Base-by-base conservation (phyloP, 805 yeast genomes). In the Candida rishiriensis region DNA sequence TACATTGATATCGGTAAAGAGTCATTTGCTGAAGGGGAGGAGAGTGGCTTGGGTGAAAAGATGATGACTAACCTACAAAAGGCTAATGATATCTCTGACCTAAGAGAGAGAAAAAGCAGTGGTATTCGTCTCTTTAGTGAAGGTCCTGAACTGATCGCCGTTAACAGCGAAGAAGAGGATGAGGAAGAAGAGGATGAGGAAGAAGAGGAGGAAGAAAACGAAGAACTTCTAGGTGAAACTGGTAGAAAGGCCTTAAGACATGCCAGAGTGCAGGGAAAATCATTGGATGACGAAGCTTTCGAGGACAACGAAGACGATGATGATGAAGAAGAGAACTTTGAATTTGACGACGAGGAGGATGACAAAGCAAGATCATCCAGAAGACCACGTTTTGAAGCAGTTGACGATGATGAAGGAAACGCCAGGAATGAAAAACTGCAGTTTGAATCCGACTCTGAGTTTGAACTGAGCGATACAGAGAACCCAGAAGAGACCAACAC, bases 31-130 rank as follows among this genome's bases (percentile, higher is more conserved):
- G 63, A 59, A 0, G 64, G 56, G 10, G 64, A 57, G 40, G 61
- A 63, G 38, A 72, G 70, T 56, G 97, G 96, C 21, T 77, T 86
- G 51, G 97, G 97, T 49, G 97, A 90, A 64, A 78, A 79, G 57
- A 67, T 89, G 49, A 95, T 91, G 26, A 86, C 95, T 5, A 79
- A 80, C 45, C 71, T 93, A 51, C 97, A 91, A 62, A 73, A 77
- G 33, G 88, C 83, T 3, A 73, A 78, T 33, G 75, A 75, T 39
- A 69, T 85, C 16, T 67, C 85, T 53, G 74, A 71, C 39, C 28
- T 37, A 16, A 54, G 66, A 42, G 48, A 47, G 3, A 41, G 34
- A 18, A 86, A 78, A 56, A 73, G 75, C 41, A 72, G 71, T 42
- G 83, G 82, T 32, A 81, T 85, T 3, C 96, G 91, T 17, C 69